Evolutionary conservation across 768 basidiomycete species (phyloP).

Genomic region (Xerocomus spinulosus): DNA sequence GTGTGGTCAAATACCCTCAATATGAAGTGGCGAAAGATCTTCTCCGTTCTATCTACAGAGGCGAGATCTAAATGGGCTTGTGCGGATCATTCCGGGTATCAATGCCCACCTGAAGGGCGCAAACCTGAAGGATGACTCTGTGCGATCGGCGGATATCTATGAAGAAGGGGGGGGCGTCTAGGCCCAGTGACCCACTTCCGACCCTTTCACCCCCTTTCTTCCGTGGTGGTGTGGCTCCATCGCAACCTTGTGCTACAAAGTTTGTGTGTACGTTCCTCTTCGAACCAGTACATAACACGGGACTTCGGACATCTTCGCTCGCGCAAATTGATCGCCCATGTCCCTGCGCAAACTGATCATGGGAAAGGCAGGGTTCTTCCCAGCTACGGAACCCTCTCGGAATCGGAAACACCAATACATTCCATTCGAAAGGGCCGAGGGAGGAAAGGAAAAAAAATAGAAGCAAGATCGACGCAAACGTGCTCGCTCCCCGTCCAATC

Average conservation of each 20-base stretch:
- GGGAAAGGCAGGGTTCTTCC: conserved; percentile 7
- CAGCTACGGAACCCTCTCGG: conserved; percentile 1
- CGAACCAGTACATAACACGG: not conserved
- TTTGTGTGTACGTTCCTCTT: not conserved
- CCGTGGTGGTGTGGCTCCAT: not conserved
- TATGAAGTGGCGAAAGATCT: conserved; percentile 16
- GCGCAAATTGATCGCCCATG: conserved; percentile 1
- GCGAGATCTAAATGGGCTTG: conserved; percentile 13
- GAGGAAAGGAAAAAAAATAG: not conserved
- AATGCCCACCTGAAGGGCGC: conserved; percentile 9
- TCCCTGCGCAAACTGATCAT: not conserved
- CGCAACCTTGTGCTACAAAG: not conserved
- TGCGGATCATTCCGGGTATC: conserved; percentile 28
- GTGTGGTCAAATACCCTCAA: conserved; percentile 16
- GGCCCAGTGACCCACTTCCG: conserved; percentile 5
- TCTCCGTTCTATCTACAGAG: conserved; percentile 23
- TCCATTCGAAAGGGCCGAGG: not conserved
- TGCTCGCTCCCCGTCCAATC: not conserved
- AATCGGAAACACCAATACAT: not conserved
- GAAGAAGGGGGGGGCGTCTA: not conserved
- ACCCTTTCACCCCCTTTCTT: not conserved
- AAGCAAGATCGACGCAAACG: not conserved
- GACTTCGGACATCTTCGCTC: conserved; percentile 1
- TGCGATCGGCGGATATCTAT: conserved; percentile 10
- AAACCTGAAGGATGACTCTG: conserved; percentile 12